Base-by-base conservation (phyloP, 306 rosid species). In the Malus orientalis region DNA sequence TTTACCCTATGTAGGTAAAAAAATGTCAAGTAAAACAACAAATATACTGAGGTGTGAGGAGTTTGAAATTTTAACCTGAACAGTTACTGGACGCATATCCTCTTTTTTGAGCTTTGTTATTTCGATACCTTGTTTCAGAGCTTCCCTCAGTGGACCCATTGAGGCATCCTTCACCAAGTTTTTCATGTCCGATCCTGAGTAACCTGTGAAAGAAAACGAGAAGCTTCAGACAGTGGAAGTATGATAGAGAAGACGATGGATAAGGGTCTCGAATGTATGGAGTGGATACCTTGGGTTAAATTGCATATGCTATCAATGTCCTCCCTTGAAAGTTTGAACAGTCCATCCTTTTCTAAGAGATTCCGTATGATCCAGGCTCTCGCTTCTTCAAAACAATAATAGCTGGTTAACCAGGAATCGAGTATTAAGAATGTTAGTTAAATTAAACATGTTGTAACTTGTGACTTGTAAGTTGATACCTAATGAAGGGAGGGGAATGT, bases 121-220 rank as follows among this genome's bases (percentile, higher is more conserved):
- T 65, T 92, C 90, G 73, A 84, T 85, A 73, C 97, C 99, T 81
- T 84, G 90, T 57, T 33, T 84, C 60, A 95, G 70, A 80, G 92
- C 96, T 75, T 95, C 93, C 82, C 99, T 89, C n/a, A 95, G 85
- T 62, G 99, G 99, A 64, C 99, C 99, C 97, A 95, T 87, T 30
- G 97, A 89, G 68, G 99, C 97, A 76, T 92, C 97, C 77, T 91
- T 91, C 80, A 92, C 99, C 6, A 95, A 88, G 81, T 95, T 95
- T 73, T 89, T 88, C 99, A 95, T 91, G 90, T 95, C 97, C 58
- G 99, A 95, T 78, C 97, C 97, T 13, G 97, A 95, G 80, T 95
- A 95, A 38, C 99, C 97, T 91, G 81, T 53, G 40, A 81, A 88
- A 27, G 25, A 54, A 76, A 49, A 70, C 45, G 30, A 57, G 59